phyloP scores from a whole-genome alignment of 352 stramenopile genomes.

The Pythium brassicae region DNA sequence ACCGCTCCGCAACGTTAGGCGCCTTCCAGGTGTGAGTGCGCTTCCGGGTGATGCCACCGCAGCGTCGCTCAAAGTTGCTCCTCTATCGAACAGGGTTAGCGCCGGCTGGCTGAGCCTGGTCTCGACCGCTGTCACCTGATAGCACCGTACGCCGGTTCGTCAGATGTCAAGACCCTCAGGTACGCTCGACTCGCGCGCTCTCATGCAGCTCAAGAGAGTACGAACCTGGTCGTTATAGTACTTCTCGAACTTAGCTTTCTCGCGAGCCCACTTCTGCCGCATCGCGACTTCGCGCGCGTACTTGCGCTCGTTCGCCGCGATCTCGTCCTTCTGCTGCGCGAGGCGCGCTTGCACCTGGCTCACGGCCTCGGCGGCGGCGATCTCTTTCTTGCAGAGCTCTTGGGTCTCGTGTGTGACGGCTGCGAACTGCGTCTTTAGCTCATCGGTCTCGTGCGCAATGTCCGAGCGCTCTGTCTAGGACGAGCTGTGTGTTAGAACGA shows the following conservation, averaged over 20 bases:
- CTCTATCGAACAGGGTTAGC: neutral
- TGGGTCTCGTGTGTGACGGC: conserved; percentile 65
- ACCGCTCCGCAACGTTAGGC: conserved; percentile 1
- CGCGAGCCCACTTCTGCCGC: conserved; percentile 67
- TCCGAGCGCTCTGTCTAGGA: conserved; percentile 45
- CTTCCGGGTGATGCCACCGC: neutral
- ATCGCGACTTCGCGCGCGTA: conserved; percentile 66
- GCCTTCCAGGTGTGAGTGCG: neutral
- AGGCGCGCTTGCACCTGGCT: conserved; percentile 67
- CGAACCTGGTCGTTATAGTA: conserved; percentile 79
- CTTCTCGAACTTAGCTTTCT: conserved; percentile 83
- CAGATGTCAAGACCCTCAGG: no score
- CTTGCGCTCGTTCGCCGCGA: conserved; percentile 49
- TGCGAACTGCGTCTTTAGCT: conserved; percentile 54
- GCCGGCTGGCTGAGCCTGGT: conserved; percentile 3
- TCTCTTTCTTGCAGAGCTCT: conserved; percentile 77
- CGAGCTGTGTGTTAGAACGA: neutral
- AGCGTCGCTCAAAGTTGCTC: neutral
- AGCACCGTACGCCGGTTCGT: neutral
- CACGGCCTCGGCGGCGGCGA: conserved; percentile 61
- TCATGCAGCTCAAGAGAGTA: neutral
- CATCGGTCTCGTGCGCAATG: conserved; percentile 45
- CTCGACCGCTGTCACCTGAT: conserved; percentile 11
- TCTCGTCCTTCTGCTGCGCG: conserved; percentile 64
- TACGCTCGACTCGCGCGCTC: neutral